Percentiles rank a stretch among this genome's conserved stretches.
Evolutionary conservation across 108 stramenopile genomes (phyloP).

Genomic region (Nitzschia palea): DNA sequence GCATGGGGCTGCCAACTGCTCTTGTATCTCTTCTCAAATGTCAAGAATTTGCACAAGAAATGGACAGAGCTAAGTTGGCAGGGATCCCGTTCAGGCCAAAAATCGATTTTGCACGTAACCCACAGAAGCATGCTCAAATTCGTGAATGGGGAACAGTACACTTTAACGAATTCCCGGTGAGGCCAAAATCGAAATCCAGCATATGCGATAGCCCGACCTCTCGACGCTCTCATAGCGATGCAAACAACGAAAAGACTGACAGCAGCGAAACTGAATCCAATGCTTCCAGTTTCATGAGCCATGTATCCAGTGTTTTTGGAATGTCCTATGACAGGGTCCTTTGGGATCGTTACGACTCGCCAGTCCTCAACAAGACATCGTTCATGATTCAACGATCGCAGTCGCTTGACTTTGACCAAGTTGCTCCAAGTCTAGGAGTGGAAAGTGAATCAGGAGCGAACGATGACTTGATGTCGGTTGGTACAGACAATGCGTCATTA

Average conservation of each 20-base stretch:
- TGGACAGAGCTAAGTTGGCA: slow-evolving; percentile 13
- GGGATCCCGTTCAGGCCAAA: background rate
- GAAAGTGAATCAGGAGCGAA: slow-evolving; percentile 1
- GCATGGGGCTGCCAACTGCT: slow-evolving; percentile 36
- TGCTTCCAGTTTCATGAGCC: slow-evolving; percentile 49
- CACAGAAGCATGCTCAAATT: background rate
- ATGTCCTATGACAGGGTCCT: slow-evolving; percentile 40
- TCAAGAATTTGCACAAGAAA: slow-evolving; percentile 18
- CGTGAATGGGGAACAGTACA: slow-evolving; percentile 37
- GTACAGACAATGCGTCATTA: slow-evolving; percentile 14
- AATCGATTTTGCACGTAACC: background rate
- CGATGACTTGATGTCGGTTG: slow-evolving; percentile 22
- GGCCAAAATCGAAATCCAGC: slow-evolving; percentile 2
- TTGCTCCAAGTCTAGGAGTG: background rate
- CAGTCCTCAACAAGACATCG: background rate
- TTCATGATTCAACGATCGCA: slow-evolving; percentile 46
- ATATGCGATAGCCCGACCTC: slow-evolving; percentile 16
- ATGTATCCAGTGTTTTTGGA: slow-evolving; percentile 37
- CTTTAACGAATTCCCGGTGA: slow-evolving; percentile 21
- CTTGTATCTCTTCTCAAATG: slow-evolving; percentile 33
- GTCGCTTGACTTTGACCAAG: slow-evolving; percentile 36
- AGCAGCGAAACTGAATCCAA: slow-evolving; percentile 21
- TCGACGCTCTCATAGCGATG: background rate
- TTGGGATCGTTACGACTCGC: slow-evolving; percentile 33
- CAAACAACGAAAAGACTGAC: background rate